A percentile compares a stretch with the other conserved stretches of the same genome.
phyloP scores from a whole-genome alignment of 73 alveolate genomes.

The Blepharisma stoltei region DNA sequence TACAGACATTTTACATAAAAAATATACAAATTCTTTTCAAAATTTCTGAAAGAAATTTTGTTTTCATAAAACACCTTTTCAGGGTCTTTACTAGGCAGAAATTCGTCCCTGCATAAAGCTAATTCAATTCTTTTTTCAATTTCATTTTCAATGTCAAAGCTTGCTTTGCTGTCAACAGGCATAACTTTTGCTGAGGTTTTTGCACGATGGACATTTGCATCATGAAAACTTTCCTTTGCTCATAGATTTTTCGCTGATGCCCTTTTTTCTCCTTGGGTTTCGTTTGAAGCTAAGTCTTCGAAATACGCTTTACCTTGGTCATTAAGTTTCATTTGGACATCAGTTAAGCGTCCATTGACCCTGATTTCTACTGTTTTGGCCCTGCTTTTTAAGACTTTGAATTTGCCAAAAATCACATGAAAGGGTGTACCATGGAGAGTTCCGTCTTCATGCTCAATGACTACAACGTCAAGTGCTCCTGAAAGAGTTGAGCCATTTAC shows the following conservation, averaged over 20 bases:
- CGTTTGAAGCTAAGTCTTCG: slow-evolving; percentile 31
- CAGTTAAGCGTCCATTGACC: slow-evolving; percentile 73
- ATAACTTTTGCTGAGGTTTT: background rate
- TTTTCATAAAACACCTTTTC: slow-evolving; percentile 57
- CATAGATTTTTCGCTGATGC: background rate
- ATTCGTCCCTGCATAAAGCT: slow-evolving; percentile 43
- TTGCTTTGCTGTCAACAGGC: slow-evolving; percentile 7
- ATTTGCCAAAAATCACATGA: slow-evolving; percentile 90
- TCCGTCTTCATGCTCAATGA: slow-evolving; percentile 81
- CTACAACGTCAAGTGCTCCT: slow-evolving; percentile 95
- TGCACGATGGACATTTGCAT: slow-evolving; percentile 13
- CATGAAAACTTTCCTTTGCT: slow-evolving; percentile 25
- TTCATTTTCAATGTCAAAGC: slow-evolving; percentile 27
- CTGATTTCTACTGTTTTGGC: slow-evolving; percentile 67
- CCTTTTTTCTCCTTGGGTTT: background rate
- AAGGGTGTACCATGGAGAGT: slow-evolving; percentile 80
- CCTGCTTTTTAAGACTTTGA: slow-evolving; percentile 66
- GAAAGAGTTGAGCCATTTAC: slow-evolving; percentile 27
- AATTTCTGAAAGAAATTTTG: slow-evolving; percentile 58
- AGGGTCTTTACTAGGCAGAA: slow-evolving; percentile 34
- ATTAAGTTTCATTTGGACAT: slow-evolving; percentile 81
- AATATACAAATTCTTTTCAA: slow-evolving; percentile 80
- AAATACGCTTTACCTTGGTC: slow-evolving; percentile 90
- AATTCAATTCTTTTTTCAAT: slow-evolving; percentile 44
- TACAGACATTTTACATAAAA: no score